A percentile compares a stretch with the other conserved stretches of the same genome.
Evolutionary conservation across 345 rosid species (phyloP).

Genomic region (Carallia brachiata): DNA sequence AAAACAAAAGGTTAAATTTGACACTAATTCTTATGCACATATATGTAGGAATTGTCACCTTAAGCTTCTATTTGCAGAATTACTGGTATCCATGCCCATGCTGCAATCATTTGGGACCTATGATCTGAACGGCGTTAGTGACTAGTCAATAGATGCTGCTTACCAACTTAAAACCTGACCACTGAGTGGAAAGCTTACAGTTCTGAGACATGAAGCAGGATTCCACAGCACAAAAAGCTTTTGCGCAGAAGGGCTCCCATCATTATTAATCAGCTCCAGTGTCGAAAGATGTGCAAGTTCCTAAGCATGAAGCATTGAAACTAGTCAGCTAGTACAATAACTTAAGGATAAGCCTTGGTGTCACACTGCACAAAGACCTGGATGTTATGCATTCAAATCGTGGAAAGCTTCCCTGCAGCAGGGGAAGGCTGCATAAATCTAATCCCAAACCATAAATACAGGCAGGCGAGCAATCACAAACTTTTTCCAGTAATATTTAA

Average conservation of each 20-base stretch:
- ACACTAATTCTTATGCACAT: neutral
- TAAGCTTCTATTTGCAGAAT: conserved; percentile 32
- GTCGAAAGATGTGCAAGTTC: conserved; percentile 85
- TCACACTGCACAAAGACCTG: too few relatives aligned
- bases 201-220: conserved; percentile 37
- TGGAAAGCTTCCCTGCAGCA: too few relatives aligned
- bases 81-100: conserved; percentile 23
- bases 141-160: conserved; percentile 7
- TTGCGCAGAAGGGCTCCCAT: conserved; percentile 86
- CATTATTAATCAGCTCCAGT: conserved; percentile 72
- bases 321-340: conserved; percentile 9
- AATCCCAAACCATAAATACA: too few relatives aligned
- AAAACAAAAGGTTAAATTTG: neutral
- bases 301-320: conserved; percentile 42
- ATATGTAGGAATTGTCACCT: conserved; percentile 34
- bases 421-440: too few relatives aligned
- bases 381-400: too few relatives aligned
- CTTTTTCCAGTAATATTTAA: too few relatives aligned
- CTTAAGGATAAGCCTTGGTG: too few relatives aligned
- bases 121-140: conserved; percentile 27
- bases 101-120: conserved; percentile 44
- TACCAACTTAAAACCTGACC: conserved; percentile 2
- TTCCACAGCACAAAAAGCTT: conserved; percentile 90
- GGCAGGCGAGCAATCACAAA: too few relatives aligned
- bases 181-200: conserved; percentile 35